Evolutionary conservation across 306 rosid genomes (phyloP).

Genomic region (Prunus dulcis): DNA sequence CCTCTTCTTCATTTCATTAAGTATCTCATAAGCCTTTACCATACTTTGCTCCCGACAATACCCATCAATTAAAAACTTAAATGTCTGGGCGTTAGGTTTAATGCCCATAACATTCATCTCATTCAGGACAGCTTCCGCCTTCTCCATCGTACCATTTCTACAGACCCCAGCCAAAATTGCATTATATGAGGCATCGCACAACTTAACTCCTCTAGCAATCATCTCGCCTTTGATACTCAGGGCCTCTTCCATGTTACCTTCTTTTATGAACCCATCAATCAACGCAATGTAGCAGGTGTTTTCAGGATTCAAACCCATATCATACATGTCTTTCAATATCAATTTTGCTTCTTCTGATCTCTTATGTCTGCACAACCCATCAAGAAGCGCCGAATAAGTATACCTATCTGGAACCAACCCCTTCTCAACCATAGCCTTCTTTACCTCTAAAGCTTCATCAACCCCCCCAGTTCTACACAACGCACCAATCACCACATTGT

Average conservation of each 20-base stretch:
- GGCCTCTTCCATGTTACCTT: slow-evolving; percentile 37
- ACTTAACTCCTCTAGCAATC: slow-evolving; percentile 21
- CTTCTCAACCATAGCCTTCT: slow-evolving; percentile 29
- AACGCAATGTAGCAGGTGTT: slow-evolving; percentile 22
- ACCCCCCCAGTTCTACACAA: slow-evolving; percentile 35
- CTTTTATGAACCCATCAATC: slow-evolving; percentile 39
- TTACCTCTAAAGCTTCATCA: slow-evolving; percentile 32
- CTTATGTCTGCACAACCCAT: slow-evolving; percentile 37
- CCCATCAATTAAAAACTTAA: slow-evolving; percentile 34
- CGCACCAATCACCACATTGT: slow-evolving; percentile 32
- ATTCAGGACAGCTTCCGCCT: slow-evolving; percentile 28
- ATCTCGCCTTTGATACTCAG: slow-evolving; percentile 34
- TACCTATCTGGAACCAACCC: slow-evolving; percentile 33
- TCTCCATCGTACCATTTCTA: slow-evolving; percentile 39
- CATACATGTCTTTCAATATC: slow-evolving; percentile 30
- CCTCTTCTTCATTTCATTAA: slow-evolving; percentile 39
- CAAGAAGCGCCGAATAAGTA: slow-evolving; percentile 31
- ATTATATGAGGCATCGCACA: slow-evolving; percentile 23
- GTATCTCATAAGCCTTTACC: slow-evolving; percentile 23
- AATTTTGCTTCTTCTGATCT: slow-evolving; percentile 33
- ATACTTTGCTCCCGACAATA: slow-evolving; percentile 27
- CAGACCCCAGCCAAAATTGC: slow-evolving; percentile 33
- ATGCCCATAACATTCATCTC: slow-evolving; percentile 36
- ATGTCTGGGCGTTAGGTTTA: slow-evolving; percentile 28
- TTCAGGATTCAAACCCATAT: slow-evolving; percentile 35